A percentile compares a stretch with the other conserved stretches of the same genome.
Evolutionary conservation across 2,329 filamentous ascomycete genomes (phyloP).

Genomic region (Fonsecaea erecta): DNA sequence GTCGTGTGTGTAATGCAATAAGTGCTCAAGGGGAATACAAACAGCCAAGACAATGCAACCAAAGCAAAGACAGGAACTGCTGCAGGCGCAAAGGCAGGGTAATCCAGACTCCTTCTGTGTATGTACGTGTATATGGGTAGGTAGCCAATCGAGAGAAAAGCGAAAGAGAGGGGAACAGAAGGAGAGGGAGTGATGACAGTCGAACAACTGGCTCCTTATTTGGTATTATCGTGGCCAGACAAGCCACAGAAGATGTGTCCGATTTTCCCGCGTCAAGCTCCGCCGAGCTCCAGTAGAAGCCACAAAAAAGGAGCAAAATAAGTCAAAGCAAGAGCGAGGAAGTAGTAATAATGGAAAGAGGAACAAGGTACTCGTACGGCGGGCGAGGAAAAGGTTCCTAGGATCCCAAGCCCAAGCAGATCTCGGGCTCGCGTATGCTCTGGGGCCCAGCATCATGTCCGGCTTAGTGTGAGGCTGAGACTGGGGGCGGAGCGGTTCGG

Average conservation of each 20-base stretch:
- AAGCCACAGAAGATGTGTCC: not conserved
- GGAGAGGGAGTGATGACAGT: not conserved
- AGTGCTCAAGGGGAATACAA: not conserved
- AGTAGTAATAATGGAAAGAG: not conserved
- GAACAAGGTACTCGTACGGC: not conserved
- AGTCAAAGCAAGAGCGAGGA: not conserved
- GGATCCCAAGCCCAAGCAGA: not conserved
- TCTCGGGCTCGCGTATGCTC: not conserved
- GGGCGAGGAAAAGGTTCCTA: not conserved
- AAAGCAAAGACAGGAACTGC: not conserved
- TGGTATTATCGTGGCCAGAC: not conserved
- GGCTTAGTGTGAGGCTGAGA: conserved; percentile 25
- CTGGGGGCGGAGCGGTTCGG: conserved; percentile 10
- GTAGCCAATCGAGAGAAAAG: not conserved
- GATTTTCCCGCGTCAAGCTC: not conserved
- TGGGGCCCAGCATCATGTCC: not conserved
- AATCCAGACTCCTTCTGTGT: not conserved
- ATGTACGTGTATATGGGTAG: conserved; percentile 1
- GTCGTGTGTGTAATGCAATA: not conserved
- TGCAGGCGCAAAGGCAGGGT: not conserved
- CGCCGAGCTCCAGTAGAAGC: not conserved
- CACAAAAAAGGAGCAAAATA: not conserved
- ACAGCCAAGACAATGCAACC: not conserved
- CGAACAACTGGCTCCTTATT: not conserved
- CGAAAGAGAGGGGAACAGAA: not conserved